phyloP scores from a whole-genome alignment of 805 yeast species.

The Saturnispora galanensis region DNA sequence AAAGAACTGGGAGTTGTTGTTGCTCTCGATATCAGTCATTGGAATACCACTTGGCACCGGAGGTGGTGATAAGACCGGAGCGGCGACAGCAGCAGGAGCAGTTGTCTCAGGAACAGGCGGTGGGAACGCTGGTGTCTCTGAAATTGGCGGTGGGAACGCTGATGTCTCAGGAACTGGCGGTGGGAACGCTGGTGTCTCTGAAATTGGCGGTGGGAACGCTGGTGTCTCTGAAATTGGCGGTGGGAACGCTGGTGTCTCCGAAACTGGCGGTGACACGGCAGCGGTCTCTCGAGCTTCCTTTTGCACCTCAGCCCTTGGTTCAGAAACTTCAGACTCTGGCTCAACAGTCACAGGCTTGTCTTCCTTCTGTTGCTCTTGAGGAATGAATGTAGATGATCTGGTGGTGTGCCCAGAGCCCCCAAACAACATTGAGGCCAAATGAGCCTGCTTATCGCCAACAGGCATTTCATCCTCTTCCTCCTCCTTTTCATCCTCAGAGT shows the following conservation, averaged over 20 bases:
- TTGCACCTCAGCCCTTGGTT: neutral
- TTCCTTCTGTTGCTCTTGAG: conserved; percentile 5
- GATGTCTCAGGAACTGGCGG: conserved; percentile 15
- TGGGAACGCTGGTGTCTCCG: conserved; percentile 2
- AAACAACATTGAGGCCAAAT: conserved; percentile 43
- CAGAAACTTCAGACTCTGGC: neutral
- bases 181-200: conserved; percentile 13
- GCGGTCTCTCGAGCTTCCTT: neutral
- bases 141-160: conserved; percentile 14
- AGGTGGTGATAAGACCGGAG: neutral
- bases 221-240: conserved; percentile 9
- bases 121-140: conserved; percentile 10
- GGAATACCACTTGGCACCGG: neutral
- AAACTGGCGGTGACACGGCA: neutral
- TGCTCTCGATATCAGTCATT: neutral
- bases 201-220: conserved; percentile 17
- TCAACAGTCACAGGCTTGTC: neutral
- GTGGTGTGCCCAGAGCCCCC: conserved; percentile 30
- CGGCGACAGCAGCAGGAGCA: neutral
- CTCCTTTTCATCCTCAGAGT: conserved; percentile 30
- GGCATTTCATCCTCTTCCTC: conserved; percentile 39
- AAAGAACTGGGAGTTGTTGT: conserved; percentile 9
- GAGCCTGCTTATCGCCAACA: conserved; percentile 43
- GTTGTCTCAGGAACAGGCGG: conserved; percentile 14
- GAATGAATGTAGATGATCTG: conserved; percentile 18